These are phyloP conservation scores for Coniophora puteana DNA, from an alignment of 1,284 basidiomycete genomes.

Conservation along the genomic window DNA sequence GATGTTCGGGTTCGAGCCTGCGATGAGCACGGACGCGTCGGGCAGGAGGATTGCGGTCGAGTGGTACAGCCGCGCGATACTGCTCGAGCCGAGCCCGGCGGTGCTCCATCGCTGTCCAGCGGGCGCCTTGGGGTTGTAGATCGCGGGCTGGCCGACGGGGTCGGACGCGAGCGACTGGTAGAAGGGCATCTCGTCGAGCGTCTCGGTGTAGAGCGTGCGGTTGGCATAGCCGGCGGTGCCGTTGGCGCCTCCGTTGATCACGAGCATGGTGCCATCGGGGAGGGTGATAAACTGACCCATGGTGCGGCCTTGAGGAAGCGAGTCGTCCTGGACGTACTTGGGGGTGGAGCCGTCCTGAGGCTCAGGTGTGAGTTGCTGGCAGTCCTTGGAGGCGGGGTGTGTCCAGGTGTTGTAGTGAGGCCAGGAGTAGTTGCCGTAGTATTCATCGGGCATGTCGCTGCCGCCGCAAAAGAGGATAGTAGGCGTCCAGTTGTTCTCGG, in stretches of 20 bases:
- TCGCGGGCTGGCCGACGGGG: conserved; percentile 69
- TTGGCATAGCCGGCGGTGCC: conserved; percentile 73
- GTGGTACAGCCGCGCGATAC: conserved; percentile 81
- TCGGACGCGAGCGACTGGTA: conserved; percentile 63
- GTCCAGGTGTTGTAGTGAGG: conserved; percentile 65
- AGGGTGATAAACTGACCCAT: conserved; percentile 88
- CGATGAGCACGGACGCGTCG: conserved; percentile 83
- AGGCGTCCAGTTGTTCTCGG: conserved; percentile 83
- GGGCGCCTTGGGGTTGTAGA: conserved; percentile 71
- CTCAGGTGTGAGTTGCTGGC: conserved; percentile 79
- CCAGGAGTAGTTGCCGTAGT: conserved; percentile 71
- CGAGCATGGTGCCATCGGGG: conserved; percentile 70
- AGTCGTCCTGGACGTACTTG: conserved; percentile 65
- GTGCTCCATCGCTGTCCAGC: conserved; percentile 72
- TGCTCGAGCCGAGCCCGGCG: conserved; percentile 53
- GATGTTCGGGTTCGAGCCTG: conserved; percentile 91
- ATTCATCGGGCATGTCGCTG: conserved; percentile 68
- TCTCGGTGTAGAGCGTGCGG: conserved; percentile 44
- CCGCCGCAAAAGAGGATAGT: conserved; percentile 91
- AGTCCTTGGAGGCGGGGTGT: conserved; percentile 60
- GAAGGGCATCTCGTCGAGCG: conserved; percentile 50
- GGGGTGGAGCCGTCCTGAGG: conserved; percentile 57
- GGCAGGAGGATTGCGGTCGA: conserved; percentile 87
- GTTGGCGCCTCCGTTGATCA: conserved; percentile 77
- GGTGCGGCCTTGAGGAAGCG: conserved; percentile 70